Conservation (phyloP, 495 filamentous ascomycete species). For the Lophiotrema nucula region DNA sequence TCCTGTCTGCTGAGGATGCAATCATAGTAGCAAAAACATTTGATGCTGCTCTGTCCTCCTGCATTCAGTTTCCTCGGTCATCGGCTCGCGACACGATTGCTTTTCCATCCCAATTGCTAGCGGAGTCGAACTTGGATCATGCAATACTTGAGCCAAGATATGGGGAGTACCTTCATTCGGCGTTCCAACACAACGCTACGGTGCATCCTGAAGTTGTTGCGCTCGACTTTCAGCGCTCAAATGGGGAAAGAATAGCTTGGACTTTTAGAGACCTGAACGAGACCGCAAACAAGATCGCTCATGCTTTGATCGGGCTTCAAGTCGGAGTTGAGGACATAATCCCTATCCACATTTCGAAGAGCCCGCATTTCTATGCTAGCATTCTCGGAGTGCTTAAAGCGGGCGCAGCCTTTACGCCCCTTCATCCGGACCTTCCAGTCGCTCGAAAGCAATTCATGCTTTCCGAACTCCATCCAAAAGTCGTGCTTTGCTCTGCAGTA, state of each 20-base stretch:
- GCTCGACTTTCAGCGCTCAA: constrained; percentile 39
- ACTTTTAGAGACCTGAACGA: constrained; percentile 40
- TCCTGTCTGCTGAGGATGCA: constrained; percentile 45
- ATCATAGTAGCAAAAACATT: constrained; percentile 51
- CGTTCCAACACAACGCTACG: constrained; percentile 35
- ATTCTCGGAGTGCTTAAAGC: constrained; percentile 45
- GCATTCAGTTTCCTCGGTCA: constrained; percentile 21
- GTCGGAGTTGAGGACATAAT: constrained; percentile 41
- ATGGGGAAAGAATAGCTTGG: constrained; percentile 32
- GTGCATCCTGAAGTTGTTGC: constrained; percentile 34
- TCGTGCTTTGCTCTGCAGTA: constrained; percentile 24
- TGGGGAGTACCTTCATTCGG: constrained; percentile 29
- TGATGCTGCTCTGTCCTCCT: constrained; percentile 35
- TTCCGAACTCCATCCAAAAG: constrained; percentile 38
- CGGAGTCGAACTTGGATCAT: constrained; percentile 19
- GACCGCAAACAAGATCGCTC: constrained; percentile 42
- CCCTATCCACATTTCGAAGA: constrained; percentile 42
- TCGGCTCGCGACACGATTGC: constrained; percentile 22
- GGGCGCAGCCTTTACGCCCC: constrained; percentile 44
- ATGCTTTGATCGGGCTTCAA: constrained; percentile 35
- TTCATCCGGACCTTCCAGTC: constrained; percentile 40
- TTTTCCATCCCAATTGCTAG: constrained; percentile 24
- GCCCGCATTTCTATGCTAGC: constrained; percentile 44
- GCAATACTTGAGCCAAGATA: neutral
- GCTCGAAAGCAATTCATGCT: constrained; percentile 44